Evolutionary conservation across 2,329 filamentous ascomycete species (phyloP).

Genomic region (Xylariaceae sp.): DNA sequence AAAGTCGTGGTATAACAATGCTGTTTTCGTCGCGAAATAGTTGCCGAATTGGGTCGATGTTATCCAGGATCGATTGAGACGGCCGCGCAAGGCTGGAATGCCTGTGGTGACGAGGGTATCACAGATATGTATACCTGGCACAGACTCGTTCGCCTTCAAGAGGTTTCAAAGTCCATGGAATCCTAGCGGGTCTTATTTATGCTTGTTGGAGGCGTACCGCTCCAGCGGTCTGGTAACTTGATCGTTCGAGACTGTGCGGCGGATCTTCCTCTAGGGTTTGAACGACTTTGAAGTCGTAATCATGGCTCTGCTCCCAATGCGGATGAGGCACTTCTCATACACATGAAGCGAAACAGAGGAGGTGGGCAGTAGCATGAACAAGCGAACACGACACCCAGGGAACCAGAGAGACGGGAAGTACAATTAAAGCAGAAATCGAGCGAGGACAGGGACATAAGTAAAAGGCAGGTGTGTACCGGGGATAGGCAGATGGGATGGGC

Average conservation of each 20-base stretch:
- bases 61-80: neutral
- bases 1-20: no score
- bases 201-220: slow-evolving; percentile 10
- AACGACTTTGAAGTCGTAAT: no score
- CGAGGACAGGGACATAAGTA: slow-evolving; percentile 3
- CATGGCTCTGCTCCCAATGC: slow-evolving; percentile 10
- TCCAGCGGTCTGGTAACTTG: no score
- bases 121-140: no score
- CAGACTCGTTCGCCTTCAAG: no score
- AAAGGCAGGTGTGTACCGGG: slow-evolving; percentile 12
- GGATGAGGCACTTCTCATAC: slow-evolving; percentile 20
- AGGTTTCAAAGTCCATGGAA: no score
- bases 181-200: neutral
- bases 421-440: neutral
- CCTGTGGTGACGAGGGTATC: no score
- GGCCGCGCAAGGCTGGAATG: no score
- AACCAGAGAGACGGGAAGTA: neutral
- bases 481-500: slow-evolving; percentile 7
- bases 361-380: slow-evolving; percentile 6
- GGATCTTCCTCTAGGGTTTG: no score
- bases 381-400: no score
- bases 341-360: slow-evolving; percentile 15
- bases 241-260: no score
- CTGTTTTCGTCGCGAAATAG: no score
- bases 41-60: slow-evolving; percentile 3